Evolutionary conservation across 371 early-diverging fungal species (phyloP).

Genomic region (Apophysomyces trapeziformis): DNA sequence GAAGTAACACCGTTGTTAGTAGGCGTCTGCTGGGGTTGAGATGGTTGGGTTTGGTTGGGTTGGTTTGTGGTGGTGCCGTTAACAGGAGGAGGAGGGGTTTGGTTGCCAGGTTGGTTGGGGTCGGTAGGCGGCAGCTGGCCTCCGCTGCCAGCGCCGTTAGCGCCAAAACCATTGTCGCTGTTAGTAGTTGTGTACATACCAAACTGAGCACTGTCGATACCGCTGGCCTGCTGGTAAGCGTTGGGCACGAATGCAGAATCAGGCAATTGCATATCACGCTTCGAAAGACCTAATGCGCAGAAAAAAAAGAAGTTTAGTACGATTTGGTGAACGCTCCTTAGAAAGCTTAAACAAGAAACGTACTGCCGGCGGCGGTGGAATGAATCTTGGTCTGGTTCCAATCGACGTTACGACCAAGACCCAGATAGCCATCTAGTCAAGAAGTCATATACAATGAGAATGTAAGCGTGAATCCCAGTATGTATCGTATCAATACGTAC

Average conservation of each 20-base stretch:
- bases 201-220: conserved; percentile 47
- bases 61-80: neutral
- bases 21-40: conserved; percentile 10
- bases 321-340: neutral
- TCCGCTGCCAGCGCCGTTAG: conserved; percentile 4
- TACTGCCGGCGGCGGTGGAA: conserved; percentile 11
- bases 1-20: conserved; percentile 23
- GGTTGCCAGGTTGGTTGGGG: conserved; percentile 7
- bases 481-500: neutral
- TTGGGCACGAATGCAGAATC: conserved; percentile 44
- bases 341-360: neutral
- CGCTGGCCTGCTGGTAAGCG: conserved; percentile 41
- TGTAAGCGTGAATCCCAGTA: neutral
- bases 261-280: conserved; percentile 32
- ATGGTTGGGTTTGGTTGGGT: neutral
- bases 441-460: neutral
- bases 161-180: conserved; percentile 27
- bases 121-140: conserved; percentile 12
- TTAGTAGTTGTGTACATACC: conserved; percentile 42
- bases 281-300: conserved; percentile 17
- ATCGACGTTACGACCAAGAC: conserved; percentile 47
- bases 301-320: conserved; percentile 4
- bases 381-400: conserved; percentile 32
- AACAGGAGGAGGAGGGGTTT: neutral
- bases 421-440: conserved; percentile 45